phyloP scores from a whole-genome alignment of 352 stramenopile genomes.

The Pythium aristosporum region DNA sequence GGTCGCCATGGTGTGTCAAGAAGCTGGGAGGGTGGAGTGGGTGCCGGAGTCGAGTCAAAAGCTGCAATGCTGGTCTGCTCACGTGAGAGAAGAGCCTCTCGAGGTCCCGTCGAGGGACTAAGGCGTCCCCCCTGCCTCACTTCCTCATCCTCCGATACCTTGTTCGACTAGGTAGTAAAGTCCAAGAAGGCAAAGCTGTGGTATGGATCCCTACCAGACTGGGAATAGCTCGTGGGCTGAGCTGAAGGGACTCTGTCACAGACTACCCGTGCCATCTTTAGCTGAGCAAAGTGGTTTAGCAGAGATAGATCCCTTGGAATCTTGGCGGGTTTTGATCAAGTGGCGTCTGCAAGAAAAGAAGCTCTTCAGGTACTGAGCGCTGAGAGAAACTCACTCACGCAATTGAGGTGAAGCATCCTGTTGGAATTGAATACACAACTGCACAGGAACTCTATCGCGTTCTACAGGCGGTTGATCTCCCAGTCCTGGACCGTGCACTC shows the following conservation, averaged over 20 bases:
- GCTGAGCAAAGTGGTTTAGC: background rate
- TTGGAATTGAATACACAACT: background rate
- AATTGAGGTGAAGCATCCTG: background rate
- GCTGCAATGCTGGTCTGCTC: slow-evolving; percentile 3
- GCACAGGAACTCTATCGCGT: background rate
- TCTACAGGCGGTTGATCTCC: slow-evolving; percentile 71
- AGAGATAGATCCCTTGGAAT: background rate
- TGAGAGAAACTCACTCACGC: background rate
- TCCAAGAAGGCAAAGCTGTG: background rate
- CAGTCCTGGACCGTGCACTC: slow-evolving; percentile 78
- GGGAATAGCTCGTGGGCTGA: background rate
- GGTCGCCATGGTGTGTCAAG: slow-evolving; percentile 11
- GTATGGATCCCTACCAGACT: background rate
- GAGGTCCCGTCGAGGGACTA: background rate
- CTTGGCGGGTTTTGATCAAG: background rate
- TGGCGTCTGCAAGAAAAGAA: background rate
- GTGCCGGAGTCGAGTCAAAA: slow-evolving; percentile 12
- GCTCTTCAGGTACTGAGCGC: background rate
- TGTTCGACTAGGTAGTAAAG: background rate
- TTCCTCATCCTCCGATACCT: slow-evolving; percentile 1
- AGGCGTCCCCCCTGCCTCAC: background rate
- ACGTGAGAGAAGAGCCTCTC: background rate
- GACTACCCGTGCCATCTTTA: background rate
- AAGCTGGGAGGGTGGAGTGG: background rate
- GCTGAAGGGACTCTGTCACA: background rate